Base-by-base conservation (phyloP, 805 yeast genomes). In the Lipomyces spencermartinsiae region DNA sequence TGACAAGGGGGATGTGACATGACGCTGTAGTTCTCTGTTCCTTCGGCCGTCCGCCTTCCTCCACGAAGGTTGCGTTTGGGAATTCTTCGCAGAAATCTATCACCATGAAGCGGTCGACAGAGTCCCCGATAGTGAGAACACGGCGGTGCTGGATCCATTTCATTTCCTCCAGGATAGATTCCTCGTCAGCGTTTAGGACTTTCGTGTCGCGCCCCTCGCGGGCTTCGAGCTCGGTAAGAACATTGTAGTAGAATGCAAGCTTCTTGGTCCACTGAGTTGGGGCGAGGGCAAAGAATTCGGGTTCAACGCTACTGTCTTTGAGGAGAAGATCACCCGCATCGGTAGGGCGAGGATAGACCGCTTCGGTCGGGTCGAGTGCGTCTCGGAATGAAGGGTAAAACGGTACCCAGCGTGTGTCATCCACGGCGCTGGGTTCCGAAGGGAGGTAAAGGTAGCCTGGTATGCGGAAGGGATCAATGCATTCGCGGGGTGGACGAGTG, bases 31-130 rank as follows among this genome's bases (percentile, higher is more conserved):
- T 49, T 33, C 61, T 68, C 31, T 37, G 46, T 2, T 49, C n/a
- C 6, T 29, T 22, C n/a, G 33, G 54, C 7, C 10, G 54, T 9
- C 62, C 43, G 29, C 56, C 59, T 6, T 58, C 61, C n/a, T 54
- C 55, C 3, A 54, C 7, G 2, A 14, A 56, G 1, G 22, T 35
- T 19, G 56, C 35, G 9, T 37, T 25, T 4, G 59, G 62, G 14
- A 69, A 60, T 19, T 67, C 67, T 2, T 46, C 34, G 59, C 72
- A 69, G 59, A 69, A 62, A 14, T 56, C 56, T 19, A 19, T 14
- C 4, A 64, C 49, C 59, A 63, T 66, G 53, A 56, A 58, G 39
- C 72, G 63, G 46, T 69, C 72, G 35, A 69, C 63, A 7, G 70
- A 66, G 63, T 69, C 72, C 22, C 66, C 70, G 31, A 69, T n/a